These are phyloP conservation scores for Chlorella sorokiniana DNA, from an alignment of 139 green algal genomes.

Conservation along the genomic window DNA sequence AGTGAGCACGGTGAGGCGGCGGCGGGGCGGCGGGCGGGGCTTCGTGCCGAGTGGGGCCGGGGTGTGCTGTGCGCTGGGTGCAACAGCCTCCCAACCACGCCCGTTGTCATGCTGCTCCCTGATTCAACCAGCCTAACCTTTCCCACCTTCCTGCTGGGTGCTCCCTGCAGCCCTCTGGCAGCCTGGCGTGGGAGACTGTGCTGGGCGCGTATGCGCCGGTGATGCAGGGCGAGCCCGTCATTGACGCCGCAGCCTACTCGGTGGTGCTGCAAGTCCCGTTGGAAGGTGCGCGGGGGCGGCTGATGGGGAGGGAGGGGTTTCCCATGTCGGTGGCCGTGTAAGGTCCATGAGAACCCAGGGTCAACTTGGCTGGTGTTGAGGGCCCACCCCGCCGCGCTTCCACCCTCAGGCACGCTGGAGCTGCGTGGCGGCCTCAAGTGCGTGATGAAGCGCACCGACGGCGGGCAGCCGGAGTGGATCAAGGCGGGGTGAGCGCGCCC, in stretches of 20 bases:
- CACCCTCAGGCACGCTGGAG: constrained; percentile 20
- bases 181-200: constrained; percentile 38
- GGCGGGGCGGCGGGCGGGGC: neutral
- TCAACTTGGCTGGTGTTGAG: too few relatives aligned
- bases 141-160: neutral
- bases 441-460: constrained; percentile 43
- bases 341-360: neutral
- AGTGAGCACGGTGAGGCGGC: constrained; percentile 23
- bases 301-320: neutral
- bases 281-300: constrained; percentile 17
- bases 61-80: neutral
- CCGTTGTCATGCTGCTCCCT: neutral
- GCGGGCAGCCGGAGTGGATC: constrained; percentile 41
- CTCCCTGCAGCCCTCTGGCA: constrained; percentile 12
- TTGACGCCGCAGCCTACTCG: constrained; percentile 11
- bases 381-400: neutral
- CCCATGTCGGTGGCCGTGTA: neutral
- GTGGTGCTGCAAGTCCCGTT: constrained; percentile 40
- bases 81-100: neutral
- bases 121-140: neutral
- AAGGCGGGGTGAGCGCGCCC: constrained; percentile 29
- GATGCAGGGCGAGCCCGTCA: neutral
- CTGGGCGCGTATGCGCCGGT: constrained; percentile 26
- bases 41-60: neutral
- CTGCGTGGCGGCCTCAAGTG: constrained; percentile 40